Evolutionary conservation across 2,329 filamentous ascomycete genomes (phyloP), one percentile per base, ranked within the genome.

Genomic region (Ophiocordyceps australis): DNA sequence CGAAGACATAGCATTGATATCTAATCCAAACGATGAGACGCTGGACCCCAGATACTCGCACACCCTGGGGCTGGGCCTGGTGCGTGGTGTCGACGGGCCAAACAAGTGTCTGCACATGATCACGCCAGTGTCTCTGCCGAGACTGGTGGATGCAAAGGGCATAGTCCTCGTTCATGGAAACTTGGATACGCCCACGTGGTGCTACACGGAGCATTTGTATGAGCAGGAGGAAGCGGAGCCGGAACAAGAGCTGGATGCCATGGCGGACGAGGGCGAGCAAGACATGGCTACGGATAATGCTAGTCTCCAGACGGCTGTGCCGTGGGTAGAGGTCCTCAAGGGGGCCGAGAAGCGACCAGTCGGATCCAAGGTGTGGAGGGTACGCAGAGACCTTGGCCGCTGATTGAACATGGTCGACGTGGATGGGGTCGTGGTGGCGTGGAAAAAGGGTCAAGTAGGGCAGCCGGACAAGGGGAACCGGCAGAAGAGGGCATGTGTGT

Each of bases 121-220:
- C 3, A 75, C 74, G 0, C 76, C 78, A 0, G 53, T 73, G 6
- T 29, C 54, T 1, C 26, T 43, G 1, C 37, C 47, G 4, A 38
- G 45, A 3, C 52, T 70, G 11, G 43, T 50, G 20, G 40, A 49
- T 8, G 40, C 58, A 12, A 50, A 42, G 22, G 50, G 57, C 11
- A 50, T 79, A 11, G 62, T 79, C 4, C 54, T 82, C 4, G 61
- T 81, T 1, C 63, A 72, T 28, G 76, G 76, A 3, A 73, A 65
- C 35, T 67, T 78, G 28, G 76, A 81, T 38, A 51, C 65, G 2
- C 73, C 75, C 0, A 68, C 59, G 4, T 81, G 74, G 74, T 70
- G 72, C 2, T 78, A 76, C 32, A 65, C 66, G 0, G 74, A 80
- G 40, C 65, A 74, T 19, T 35, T 72, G 11, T 61, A 69, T 34